Evolutionary conservation across 805 yeast species (phyloP).

Genomic region (Myxozyma monticola): DNA sequence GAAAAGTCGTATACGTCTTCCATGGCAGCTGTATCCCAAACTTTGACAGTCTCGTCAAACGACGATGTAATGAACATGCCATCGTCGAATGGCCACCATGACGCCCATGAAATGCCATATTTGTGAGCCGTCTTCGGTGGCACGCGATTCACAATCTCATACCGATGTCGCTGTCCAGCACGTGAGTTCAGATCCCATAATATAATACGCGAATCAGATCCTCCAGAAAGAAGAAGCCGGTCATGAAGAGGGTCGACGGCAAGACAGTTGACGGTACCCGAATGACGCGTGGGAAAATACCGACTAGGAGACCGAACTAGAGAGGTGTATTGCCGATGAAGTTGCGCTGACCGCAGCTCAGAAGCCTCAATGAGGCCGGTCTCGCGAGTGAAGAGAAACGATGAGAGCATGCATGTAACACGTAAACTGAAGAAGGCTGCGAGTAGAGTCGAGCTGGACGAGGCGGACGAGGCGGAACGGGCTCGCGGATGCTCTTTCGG

Average conservation of each 20-base stretch:
- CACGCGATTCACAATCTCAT: conserved; percentile 28
- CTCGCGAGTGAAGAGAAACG: conserved; percentile 28
- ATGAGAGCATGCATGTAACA: conserved; percentile 25
- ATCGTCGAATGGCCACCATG: conserved; percentile 89
- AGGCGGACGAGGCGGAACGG: too few relatives aligned
- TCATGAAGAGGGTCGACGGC: conserved; percentile 52
- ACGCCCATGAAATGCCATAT: conserved; percentile 69
- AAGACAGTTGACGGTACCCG: conserved; percentile 58
- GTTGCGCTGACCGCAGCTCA: conserved; percentile 27
- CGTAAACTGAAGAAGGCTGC: too few relatives aligned
- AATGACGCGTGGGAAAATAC: conserved; percentile 35
- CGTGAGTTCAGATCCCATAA: conserved; percentile 59
- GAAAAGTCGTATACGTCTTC: conserved; percentile 67
- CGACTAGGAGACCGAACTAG: conserved; percentile 23
- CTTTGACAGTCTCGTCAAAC: conserved; percentile 70
- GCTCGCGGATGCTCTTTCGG: too few relatives aligned
- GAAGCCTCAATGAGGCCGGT: conserved; percentile 25
- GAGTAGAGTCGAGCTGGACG: too few relatives aligned
- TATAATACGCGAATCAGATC: conserved; percentile 67
- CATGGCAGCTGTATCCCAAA: conserved; percentile 76
- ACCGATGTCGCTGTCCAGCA: conserved; percentile 28
- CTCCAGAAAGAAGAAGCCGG: conserved; percentile 61
- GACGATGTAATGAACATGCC: conserved; percentile 85
- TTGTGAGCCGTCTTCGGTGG: conserved; percentile 48
- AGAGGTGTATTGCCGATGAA: conserved; percentile 17